Percentiles rank a stretch among this genome's conserved stretches.
phyloP scores from a whole-genome alignment of 345 rosid genomes.

The Ricinus communis region DNA sequence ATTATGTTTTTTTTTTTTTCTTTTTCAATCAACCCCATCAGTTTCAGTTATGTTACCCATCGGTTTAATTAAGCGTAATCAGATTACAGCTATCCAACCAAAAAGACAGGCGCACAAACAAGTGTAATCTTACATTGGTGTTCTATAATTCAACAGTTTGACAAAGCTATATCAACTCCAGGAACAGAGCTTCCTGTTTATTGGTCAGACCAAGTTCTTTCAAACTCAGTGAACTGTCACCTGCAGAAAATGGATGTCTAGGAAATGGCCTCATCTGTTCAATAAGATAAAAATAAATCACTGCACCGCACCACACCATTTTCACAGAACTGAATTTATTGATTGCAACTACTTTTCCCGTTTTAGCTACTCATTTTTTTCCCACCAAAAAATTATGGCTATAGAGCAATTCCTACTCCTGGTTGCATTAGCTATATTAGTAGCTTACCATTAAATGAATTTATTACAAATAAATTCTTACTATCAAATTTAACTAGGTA shows the following conservation, averaged over 20 bases:
- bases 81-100: not conserved
- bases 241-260: conserved; percentile 49
- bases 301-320: not conserved
- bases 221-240: conserved; percentile 52
- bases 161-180: conserved; percentile 55
- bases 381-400: not conserved
- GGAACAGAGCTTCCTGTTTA: conserved; percentile 78
- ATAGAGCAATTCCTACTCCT: not conserved
- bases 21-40: not conserved
- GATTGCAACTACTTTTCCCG: not conserved
- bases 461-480: not conserved
- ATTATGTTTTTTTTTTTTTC: not conserved
- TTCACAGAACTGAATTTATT: not conserved
- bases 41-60: not conserved
- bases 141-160: not conserved
- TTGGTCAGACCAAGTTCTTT: conserved; percentile 64
- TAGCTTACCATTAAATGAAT: not conserved
- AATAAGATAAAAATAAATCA: conserved; percentile 19
- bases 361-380: not conserved
- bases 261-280: conserved; percentile 82
- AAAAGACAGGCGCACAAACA: not conserved
- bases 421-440: not conserved
- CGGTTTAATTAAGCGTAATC: not conserved
- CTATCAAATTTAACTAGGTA: too few relatives aligned
- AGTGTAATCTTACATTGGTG: not conserved